These are phyloP conservation scores for Ephemerocybe angulata DNA, from an alignment of 768 basidiomycete genomes.

Conservation along the genomic window DNA sequence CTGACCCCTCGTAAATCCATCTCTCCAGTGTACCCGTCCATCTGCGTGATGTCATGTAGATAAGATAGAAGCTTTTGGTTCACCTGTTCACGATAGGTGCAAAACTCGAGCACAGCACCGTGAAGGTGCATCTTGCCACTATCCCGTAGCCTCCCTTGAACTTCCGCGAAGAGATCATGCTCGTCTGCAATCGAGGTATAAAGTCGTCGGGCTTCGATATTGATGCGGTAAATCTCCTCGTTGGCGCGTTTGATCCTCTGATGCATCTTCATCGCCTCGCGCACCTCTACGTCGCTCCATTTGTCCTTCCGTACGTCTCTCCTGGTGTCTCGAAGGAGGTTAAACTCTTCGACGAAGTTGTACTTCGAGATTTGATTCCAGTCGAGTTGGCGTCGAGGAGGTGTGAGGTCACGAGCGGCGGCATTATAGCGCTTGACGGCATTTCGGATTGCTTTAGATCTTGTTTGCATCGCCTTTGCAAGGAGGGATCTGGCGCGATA, in stretches of 20 bases:
- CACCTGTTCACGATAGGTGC: neutral
- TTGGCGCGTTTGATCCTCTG: slow-evolving; percentile 6
- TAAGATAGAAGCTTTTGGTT: neutral
- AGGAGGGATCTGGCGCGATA: neutral
- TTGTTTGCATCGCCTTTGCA: neutral
- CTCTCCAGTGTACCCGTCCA: too few relatives aligned
- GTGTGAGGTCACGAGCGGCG: neutral
- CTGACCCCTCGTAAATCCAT: too few relatives aligned
- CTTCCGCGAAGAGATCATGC: neutral
- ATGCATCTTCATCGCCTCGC: neutral
- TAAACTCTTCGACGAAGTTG: slow-evolving; percentile 8
- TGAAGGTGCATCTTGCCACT: neutral
- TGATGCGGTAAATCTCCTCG: slow-evolving; percentile 6
- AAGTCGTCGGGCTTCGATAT: slow-evolving; percentile 5
- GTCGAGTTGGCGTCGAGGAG: neutral
- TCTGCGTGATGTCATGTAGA: too few relatives aligned
- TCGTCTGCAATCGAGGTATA: slow-evolving; percentile 7
- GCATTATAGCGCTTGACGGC: slow-evolving; percentile 3
- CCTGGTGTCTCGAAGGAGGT: slow-evolving; percentile 1
- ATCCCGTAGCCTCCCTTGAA: neutral
- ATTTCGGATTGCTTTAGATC: slow-evolving; percentile 4
- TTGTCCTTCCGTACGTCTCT: neutral
- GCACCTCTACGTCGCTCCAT: slow-evolving; percentile 1
- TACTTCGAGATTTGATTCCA: slow-evolving; percentile 4
- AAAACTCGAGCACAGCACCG: neutral